phyloP scores from a whole-genome alignment of 176 grass and related monocot species.

The Ampelocalamus luodianensis region DNA sequence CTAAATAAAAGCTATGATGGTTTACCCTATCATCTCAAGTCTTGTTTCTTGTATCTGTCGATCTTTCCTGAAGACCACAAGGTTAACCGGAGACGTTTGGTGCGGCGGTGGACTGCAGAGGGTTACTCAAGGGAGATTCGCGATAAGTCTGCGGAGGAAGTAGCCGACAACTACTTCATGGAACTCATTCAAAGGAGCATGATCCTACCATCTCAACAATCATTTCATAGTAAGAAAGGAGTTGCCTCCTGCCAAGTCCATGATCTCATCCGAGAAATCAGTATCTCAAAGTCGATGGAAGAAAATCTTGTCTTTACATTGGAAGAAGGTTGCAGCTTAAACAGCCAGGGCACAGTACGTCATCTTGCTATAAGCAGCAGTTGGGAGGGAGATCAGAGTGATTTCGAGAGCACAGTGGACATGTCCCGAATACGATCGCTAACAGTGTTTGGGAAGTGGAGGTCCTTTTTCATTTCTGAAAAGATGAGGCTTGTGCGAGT shows the following conservation, averaged over 20 bases:
- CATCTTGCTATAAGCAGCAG: constrained; percentile 4
- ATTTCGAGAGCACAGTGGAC: not conserved
- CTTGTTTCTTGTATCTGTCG: constrained; percentile 36
- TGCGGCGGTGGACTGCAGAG: constrained; percentile 35
- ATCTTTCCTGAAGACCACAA: constrained; percentile 35
- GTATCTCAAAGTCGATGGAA: constrained; percentile 17
- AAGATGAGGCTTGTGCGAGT: constrained; percentile 43
- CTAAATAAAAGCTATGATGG: constrained; percentile 37
- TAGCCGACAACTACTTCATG: not conserved
- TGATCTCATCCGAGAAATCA: constrained; percentile 37
- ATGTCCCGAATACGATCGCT: constrained; percentile 25
- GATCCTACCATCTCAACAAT: not conserved
- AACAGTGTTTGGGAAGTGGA: constrained; percentile 12
- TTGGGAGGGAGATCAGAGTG: not conserved
- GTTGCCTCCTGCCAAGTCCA: constrained; percentile 39
- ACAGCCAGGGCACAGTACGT: not conserved
- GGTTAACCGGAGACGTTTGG: not conserved
- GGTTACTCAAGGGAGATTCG: not conserved
- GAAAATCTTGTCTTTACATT: constrained; percentile 36
- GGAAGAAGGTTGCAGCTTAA: not conserved
- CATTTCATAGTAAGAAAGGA: not conserved
- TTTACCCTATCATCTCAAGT: constrained; percentile 48
- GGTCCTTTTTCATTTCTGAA: not conserved
- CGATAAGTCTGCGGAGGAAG: not conserved
- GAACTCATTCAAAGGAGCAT: constrained; percentile 35